A percentile compares a stretch with the other conserved stretches of the same genome.
Evolutionary conservation across 208 protist species (phyloP).

Genomic region (Leishmania major): DNA sequence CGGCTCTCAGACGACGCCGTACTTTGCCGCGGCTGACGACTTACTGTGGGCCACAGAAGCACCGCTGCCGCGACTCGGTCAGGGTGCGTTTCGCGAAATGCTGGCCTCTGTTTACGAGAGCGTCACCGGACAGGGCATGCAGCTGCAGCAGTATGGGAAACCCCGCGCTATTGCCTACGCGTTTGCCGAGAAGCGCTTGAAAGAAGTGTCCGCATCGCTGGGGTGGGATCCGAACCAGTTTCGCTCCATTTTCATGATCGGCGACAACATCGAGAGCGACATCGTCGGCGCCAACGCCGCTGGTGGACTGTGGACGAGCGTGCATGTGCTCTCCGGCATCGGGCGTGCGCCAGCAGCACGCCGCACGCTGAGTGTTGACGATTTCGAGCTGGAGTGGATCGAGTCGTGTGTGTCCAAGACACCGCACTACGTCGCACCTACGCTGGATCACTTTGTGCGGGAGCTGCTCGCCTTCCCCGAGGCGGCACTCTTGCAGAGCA

Average conservation of each 20-base stretch:
- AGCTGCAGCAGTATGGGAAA: conserved; percentile 81
- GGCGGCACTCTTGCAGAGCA: conserved; percentile 65
- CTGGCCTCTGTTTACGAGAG: conserved; percentile 77
- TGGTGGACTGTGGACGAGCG: conserved; percentile 69
- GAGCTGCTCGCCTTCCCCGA: conserved; percentile 84
- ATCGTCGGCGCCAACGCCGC: conserved; percentile 86
- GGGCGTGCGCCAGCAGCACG: conserved; percentile 57
- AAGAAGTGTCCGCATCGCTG: conserved; percentile 33
- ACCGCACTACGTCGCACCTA: conserved; percentile 86
- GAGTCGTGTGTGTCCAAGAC: conserved; percentile 53
- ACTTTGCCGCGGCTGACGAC: conserved; percentile 75
- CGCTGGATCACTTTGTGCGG: conserved; percentile 88
- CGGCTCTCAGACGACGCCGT: conserved; percentile 67
- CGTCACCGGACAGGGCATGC: conserved; percentile 70
- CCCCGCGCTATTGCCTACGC: conserved; percentile 84
- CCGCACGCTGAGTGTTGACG: conserved; percentile 56
- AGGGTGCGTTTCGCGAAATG: conserved; percentile 85
- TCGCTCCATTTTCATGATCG: conserved; percentile 85
- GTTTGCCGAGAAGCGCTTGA: conserved; percentile 69
- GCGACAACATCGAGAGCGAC: conserved; percentile 87
- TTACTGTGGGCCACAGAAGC: conserved; percentile 77
- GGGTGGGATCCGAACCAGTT: conserved; percentile 66
- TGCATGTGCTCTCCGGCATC: conserved; percentile 81
- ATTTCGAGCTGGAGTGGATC: conserved; percentile 78
- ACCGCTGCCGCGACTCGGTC: conserved; percentile 75